These are phyloP conservation scores for Gregarina niphandrodes DNA, from an alignment of 169 alveolate species.

Conservation along the genomic window DNA sequence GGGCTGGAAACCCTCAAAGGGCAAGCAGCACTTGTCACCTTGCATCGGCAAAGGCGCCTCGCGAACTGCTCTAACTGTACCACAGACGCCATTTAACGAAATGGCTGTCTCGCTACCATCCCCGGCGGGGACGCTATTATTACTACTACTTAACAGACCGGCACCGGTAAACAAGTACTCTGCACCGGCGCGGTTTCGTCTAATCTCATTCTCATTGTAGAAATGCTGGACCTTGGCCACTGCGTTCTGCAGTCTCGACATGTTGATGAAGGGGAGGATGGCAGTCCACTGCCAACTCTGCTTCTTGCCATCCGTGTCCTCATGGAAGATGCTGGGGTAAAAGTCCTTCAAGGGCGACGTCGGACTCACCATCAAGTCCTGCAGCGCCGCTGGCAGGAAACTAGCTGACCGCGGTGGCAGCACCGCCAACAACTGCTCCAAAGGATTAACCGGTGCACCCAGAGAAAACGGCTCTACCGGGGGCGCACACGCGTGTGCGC, in stretches of 20 bases:
- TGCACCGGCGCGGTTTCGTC: too few species aligned
- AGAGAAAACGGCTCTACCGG: slow-evolving; percentile 9
- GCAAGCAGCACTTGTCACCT: too few species aligned
- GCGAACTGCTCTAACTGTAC: too few species aligned
- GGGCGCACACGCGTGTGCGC: background rate
- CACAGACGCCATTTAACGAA: too few species aligned
- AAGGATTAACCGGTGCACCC: slow-evolving; percentile 74
- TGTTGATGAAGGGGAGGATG: slow-evolving; percentile 30
- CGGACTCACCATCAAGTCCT: slow-evolving; percentile 16
- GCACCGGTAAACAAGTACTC: too few species aligned
- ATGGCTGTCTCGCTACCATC: too few species aligned
- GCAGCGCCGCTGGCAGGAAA: slow-evolving; percentile 8
- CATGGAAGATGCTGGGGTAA: slow-evolving; percentile 44
- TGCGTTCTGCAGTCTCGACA: slow-evolving; percentile 12
- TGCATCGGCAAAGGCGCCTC: too few species aligned
- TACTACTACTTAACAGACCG: too few species aligned
- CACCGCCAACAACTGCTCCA: slow-evolving; percentile 79
- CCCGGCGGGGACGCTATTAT: too few species aligned
- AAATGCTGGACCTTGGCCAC: background rate
- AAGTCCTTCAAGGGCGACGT: slow-evolving; percentile 36
- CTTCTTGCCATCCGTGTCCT: slow-evolving; percentile 41
- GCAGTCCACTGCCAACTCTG: slow-evolving; percentile 30
- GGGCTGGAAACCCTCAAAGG: too few species aligned
- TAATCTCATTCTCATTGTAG: too few species aligned
- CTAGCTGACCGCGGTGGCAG: slow-evolving; percentile 69